Percentiles rank a stretch among this genome's conserved stretches.
These are phyloP conservation scores for Tieghemiomyces parasiticus DNA, from an alignment of 192 early-diverging fungal species.

Conservation along the genomic window DNA sequence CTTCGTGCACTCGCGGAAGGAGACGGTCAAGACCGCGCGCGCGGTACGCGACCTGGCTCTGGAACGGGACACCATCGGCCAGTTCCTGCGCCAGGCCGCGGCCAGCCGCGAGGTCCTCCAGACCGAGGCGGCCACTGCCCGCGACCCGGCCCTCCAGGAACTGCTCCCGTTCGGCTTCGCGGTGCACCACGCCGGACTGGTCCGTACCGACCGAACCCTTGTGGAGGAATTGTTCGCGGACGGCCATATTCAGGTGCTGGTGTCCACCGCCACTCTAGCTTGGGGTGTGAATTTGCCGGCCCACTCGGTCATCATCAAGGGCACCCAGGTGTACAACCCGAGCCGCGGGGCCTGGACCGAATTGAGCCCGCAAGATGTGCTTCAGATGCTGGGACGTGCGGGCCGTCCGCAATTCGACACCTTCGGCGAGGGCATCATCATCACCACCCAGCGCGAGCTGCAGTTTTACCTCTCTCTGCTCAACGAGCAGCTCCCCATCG, in stretches of 20 bases:
- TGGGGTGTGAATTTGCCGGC: conserved; percentile 99
- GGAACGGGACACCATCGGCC: conserved; percentile 67
- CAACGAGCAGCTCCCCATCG: conserved; percentile 94
- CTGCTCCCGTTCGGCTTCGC: conserved; percentile 90
- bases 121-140: conserved; percentile 60
- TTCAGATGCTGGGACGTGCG: conserved; percentile 97
- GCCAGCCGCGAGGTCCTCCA: conserved; percentile 72
- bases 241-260: conserved; percentile 81
- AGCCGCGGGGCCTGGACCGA: conserved; percentile 95
- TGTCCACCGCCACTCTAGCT: conserved; percentile 92
- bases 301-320: conserved; percentile 96
- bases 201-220: conserved; percentile 72
- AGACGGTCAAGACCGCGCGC: conserved; percentile 91
- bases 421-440: conserved; percentile 91
- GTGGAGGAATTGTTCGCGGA: conserved; percentile 90
- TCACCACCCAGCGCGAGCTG: conserved; percentile 82
- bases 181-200: conserved; percentile 96
- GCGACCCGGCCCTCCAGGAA: conserved; percentile 75
- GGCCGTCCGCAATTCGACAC: conserved; percentile 96
- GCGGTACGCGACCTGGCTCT: conserved; percentile 85
- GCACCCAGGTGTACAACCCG: conserved; percentile 92
- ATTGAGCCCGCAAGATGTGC: conserved; percentile 86
- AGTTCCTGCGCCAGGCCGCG: conserved; percentile 71
- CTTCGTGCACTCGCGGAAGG: conserved; percentile 96
- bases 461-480: conserved; percentile 91